Conservation (phyloP, 805 yeast genomes). For the Candida khao-thaluensis region DNA sequence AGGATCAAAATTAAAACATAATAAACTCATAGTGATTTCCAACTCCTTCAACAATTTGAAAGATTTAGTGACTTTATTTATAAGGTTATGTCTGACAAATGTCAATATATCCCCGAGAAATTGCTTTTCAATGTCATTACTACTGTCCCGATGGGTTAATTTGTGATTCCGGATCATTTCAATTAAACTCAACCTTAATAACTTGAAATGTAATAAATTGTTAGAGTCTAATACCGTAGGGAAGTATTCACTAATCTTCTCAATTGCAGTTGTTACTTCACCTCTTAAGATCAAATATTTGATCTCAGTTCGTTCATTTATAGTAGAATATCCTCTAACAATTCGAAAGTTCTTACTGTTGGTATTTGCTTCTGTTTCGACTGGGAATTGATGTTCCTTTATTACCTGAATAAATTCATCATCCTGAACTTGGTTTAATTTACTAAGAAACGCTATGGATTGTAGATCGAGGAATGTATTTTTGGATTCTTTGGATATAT, state of each 20-base stretch:
- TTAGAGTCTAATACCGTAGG: constrained; percentile 66
- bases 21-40: constrained; percentile 80
- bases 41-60: constrained; percentile 63
- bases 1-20: constrained; percentile 51
- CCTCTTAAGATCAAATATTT: constrained; percentile 58
- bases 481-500: constrained; percentile 9
- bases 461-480: constrained; percentile 8
- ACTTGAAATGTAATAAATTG: constrained; percentile 65
- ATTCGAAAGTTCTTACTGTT: constrained; percentile 14
- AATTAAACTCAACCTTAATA: constrained; percentile 69
- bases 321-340: constrained; percentile 47
- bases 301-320: constrained; percentile 52
- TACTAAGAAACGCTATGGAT: constrained; percentile 8
- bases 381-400: constrained; percentile 1
- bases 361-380: background rate
- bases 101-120: constrained; percentile 54
- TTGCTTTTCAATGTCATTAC: constrained; percentile 31
- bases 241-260: constrained; percentile 53
- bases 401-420: constrained; percentile 3
- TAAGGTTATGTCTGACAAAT: constrained; percentile 62
- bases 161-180: constrained; percentile 71
- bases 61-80: constrained; percentile 59
- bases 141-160: constrained; percentile 13
- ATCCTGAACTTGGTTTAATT: constrained; percentile 3
- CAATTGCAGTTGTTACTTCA: constrained; percentile 57